Conservation (phyloP, 345 rosid species). For the Cardamine resedifolia region DNA sequence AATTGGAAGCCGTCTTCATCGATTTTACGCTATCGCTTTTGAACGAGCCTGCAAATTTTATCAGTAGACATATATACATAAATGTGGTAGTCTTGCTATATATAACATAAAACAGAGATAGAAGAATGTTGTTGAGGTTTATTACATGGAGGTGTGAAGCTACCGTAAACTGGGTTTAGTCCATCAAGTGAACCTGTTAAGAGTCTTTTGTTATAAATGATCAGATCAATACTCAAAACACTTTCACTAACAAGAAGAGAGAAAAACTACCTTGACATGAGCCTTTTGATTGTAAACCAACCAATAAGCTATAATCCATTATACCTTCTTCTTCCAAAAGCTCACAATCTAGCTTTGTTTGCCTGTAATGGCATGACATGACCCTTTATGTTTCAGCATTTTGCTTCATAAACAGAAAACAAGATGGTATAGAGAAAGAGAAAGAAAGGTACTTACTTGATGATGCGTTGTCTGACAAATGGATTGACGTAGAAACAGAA, state of each 20-base stretch:
- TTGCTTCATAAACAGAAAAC: not conserved
- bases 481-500: slow-evolving; percentile 54
- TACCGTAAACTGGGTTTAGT: slow-evolving; percentile 22
- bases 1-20: slow-evolving; percentile 18
- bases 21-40: slow-evolving; percentile 22
- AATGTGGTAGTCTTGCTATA: not conserved
- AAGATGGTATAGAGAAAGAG: slow-evolving; percentile 2
- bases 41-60: slow-evolving; percentile 31
- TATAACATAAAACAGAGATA: not conserved
- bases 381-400: not conserved
- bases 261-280: slow-evolving; percentile 40
- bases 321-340: slow-evolving; percentile 53
- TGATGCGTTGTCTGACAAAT: slow-evolving; percentile 38
- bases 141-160: slow-evolving; percentile 37
- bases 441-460: slow-evolving; percentile 38
- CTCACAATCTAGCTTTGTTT: slow-evolving; percentile 56
- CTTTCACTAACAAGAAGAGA: not conserved
- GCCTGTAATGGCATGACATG: slow-evolving; percentile 40
- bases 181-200: slow-evolving; percentile 36
- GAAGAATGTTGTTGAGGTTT: not conserved
- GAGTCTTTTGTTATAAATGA: not conserved
- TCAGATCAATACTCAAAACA: not conserved
- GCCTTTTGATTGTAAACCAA: slow-evolving; percentile 45
- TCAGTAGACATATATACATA: not conserved
- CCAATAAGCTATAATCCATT: slow-evolving; percentile 57